A percentile compares a stretch with the other conserved stretches of the same genome.
phyloP scores from a whole-genome alignment of 768 basidiomycete species.

The Rhizopogon roseolus region DNA sequence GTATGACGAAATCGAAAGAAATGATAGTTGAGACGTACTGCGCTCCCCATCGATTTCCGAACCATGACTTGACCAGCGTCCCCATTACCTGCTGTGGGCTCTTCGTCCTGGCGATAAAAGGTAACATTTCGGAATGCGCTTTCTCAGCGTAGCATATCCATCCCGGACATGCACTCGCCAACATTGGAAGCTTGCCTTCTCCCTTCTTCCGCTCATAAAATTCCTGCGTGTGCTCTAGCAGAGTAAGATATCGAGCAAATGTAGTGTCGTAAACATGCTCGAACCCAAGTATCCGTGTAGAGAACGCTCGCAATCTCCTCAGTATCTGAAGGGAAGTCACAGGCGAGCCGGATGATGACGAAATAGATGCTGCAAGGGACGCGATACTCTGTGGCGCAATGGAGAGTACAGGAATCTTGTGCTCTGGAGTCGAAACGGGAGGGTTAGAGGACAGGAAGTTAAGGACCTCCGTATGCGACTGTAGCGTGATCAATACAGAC shows the following conservation, averaged over 20 bases:
- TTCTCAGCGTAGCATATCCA: constrained; percentile 99
- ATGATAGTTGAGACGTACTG: constrained; percentile 43
- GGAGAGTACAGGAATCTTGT: constrained; percentile 70
- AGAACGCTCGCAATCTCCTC: constrained; percentile 68
- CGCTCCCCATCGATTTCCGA: constrained; percentile 62
- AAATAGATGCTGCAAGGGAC: constrained; percentile 64
- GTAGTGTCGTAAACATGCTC: constrained; percentile 91
- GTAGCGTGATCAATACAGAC: constrained; percentile 92
- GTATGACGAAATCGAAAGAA: background rate
- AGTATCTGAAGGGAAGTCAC: constrained; percentile 58
- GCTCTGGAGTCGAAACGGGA: constrained; percentile 28
- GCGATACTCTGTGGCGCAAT: constrained; percentile 87
- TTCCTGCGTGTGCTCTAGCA: constrained; percentile 78
- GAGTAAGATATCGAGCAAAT: constrained; percentile 83
- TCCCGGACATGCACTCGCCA: constrained; percentile 95
- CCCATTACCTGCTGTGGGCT: constrained; percentile 96
- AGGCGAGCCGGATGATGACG: constrained; percentile 37
- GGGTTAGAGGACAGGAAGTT: constrained; percentile 65
- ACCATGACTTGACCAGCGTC: constrained; percentile 85
- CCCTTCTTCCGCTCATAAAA: constrained; percentile 63
- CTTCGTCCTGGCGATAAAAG: constrained; percentile 83
- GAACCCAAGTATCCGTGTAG: constrained; percentile 63
- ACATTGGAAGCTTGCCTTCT: constrained; percentile 68
- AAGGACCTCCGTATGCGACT: constrained; percentile 92
- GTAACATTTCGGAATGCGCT: constrained; percentile 89